Conservation (phyloP, 2,329 filamentous ascomycete species). For the Fonsecaea nubica region DNA sequence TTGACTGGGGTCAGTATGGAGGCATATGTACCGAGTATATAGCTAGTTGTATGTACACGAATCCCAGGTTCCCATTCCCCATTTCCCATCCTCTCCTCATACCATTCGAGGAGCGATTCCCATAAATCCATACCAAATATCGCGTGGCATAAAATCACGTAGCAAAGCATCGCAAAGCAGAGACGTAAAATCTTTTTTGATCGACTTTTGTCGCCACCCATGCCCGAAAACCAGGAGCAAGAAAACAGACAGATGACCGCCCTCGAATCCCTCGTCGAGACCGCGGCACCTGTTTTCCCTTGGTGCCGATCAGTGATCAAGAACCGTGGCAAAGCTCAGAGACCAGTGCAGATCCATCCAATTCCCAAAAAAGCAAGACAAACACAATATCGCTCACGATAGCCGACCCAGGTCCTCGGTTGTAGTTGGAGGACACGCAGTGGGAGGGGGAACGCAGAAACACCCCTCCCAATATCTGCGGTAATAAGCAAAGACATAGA, state of each 20-base stretch:
- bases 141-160: neutral
- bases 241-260: neutral
- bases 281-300: neutral
- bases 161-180: neutral
- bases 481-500: neutral
- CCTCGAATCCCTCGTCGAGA: neutral
- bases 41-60: neutral
- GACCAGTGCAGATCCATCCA: neutral
- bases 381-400: constrained; percentile 19
- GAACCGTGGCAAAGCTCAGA: neutral
- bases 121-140: neutral
- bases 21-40: neutral
- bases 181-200: neutral
- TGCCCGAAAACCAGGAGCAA: neutral
- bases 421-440: neutral
- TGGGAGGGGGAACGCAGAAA: neutral
- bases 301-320: neutral
- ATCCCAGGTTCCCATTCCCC: neutral
- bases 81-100: neutral
- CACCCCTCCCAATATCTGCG: neutral
- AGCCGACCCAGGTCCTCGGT: constrained; percentile 15
- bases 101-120: neutral
- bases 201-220: constrained; percentile 2
- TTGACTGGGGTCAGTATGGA: neutral
- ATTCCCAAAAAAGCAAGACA: neutral